Conservation (phyloP, 139 green algal genomes). For the Diplosphaera chodatii region DNA sequence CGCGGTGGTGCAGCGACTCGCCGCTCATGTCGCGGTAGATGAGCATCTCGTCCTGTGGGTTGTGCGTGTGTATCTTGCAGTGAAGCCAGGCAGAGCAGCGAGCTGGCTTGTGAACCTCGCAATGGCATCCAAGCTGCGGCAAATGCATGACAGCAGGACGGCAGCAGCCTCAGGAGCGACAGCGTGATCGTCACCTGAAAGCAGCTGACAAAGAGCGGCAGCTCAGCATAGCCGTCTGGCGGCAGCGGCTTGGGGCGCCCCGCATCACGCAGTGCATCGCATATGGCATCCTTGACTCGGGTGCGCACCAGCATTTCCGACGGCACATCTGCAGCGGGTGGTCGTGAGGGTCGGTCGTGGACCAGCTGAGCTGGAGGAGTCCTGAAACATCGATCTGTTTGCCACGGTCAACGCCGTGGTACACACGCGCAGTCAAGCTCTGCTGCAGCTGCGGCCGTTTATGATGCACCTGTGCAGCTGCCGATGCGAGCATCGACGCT, state of each 20-base stretch:
- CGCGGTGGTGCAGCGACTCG: slow-evolving; percentile 72
- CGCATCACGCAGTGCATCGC: slow-evolving; percentile 62
- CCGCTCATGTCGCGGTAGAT: slow-evolving; percentile 85
- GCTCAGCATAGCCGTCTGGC: slow-evolving; percentile 41
- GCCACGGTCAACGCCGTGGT: no score
- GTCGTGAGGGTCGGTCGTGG: no score
- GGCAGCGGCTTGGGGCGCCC: slow-evolving; percentile 49
- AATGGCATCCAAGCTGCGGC: no score
- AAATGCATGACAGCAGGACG: no score
- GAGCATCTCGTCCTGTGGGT: slow-evolving; percentile 6
- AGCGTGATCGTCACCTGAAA: slow-evolving; percentile 50
- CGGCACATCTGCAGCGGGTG: background rate
- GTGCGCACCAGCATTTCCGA: slow-evolving; percentile 38
- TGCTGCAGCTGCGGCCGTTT: no score
- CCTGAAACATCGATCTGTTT: no score
- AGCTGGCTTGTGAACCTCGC: no score
- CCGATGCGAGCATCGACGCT: slow-evolving; percentile 54
- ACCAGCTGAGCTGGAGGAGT: no score
- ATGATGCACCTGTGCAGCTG: slow-evolving; percentile 54
- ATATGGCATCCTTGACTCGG: slow-evolving; percentile 75
- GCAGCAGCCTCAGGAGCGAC: no score
- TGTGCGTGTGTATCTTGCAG: no score
- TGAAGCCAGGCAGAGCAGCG: no score
- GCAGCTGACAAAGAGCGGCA: slow-evolving; percentile 72
- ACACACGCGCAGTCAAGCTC: no score